Base-by-base conservation (phyloP, 176 grass and related monocot species). In the Musa schizocarpa region DNA sequence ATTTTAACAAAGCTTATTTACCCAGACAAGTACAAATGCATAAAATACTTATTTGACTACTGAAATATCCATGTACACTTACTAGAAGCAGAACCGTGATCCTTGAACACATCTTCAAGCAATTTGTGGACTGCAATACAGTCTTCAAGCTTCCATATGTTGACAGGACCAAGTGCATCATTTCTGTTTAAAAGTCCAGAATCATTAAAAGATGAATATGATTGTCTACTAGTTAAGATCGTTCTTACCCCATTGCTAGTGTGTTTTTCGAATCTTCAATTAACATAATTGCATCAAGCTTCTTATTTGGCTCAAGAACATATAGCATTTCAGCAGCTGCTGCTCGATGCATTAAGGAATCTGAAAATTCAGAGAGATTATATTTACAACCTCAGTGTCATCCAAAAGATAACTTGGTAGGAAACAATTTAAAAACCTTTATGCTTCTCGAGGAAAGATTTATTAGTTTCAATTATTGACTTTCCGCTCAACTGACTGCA, bases 281-380 rank as follows among this genome's bases (percentile, higher is more conserved):
- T 92, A 99, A 78, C 57, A 92, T 92, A 74, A 99, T 89, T 11
- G 88, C 88, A 63, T 95, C 85, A 29, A 69, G 50, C 76, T 92
- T 99, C 86, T 81, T 99, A 55, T 92, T 83, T 77, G 91, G 83
- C 51, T 95, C 86, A 79, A 99, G 82, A 55, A 89, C 76, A 77
- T 87, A 92, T 66, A 94, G 86, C 91, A 99, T 95, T 87, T 99
- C 96, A 58, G 91, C 91, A 75, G 81, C 86, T 78, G 91, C 95
- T 76, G 85, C 86, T 87, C 95, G 82, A 77, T 94, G 95, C 72
- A 62, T 86, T 79, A 99, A 84, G 16, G 88, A 92, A 83, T 80
- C 95, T 99, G 77, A 50, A 66, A 59, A 26, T 51, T 80, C 70
- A 52, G 61, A 79, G 43, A 53, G 19, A 48, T 59, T 50, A 83